phyloP scores from a whole-genome alignment of 768 basidiomycete genomes.

The Dioszegia aurantiaca region DNA sequence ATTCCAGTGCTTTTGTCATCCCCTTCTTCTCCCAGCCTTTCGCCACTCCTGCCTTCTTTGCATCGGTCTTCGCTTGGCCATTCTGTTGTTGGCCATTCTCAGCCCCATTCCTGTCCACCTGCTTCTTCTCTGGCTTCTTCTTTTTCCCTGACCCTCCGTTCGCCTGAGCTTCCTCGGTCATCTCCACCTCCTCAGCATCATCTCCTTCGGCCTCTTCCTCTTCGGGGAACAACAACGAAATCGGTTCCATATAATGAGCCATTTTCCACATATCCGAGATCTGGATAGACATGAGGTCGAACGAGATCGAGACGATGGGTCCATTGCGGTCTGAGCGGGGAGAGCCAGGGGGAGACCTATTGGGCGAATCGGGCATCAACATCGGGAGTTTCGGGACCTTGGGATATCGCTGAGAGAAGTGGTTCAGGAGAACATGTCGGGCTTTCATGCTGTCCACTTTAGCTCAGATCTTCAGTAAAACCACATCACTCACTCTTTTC shows the following conservation, averaged over 20 bases:
- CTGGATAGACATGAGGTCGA: constrained; percentile 71
- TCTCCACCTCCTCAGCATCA: constrained; percentile 12
- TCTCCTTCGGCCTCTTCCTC: constrained; percentile 46
- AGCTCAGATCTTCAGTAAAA: background rate
- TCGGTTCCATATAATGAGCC: constrained; percentile 67
- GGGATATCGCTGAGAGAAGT: constrained; percentile 92
- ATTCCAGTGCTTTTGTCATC: too few relatives aligned
- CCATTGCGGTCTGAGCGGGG: constrained; percentile 35
- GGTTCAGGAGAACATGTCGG: constrained; percentile 79
- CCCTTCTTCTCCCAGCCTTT: too few relatives aligned
- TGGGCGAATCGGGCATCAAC: too few relatives aligned
- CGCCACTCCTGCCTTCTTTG: too few relatives aligned
- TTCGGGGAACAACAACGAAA: constrained; percentile 57
- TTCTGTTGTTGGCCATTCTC: too few relatives aligned
- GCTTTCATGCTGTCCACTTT: constrained; percentile 69
- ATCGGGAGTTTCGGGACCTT: constrained; percentile 63
- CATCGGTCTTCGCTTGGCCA: too few relatives aligned
- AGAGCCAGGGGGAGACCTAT: constrained; percentile 41
- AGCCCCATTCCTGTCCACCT: background rate
- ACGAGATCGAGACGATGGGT: constrained; percentile 65
- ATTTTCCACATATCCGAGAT: constrained; percentile 85
- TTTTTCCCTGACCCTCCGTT: background rate
- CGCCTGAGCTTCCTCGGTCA: constrained; percentile 6
- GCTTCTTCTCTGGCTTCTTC: background rate
- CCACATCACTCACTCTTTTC: constrained; percentile 60